A percentile compares a stretch with the other conserved stretches of the same genome.
Conservation (phyloP, 148 eudicot species). For the Bassia scoparia region DNA sequence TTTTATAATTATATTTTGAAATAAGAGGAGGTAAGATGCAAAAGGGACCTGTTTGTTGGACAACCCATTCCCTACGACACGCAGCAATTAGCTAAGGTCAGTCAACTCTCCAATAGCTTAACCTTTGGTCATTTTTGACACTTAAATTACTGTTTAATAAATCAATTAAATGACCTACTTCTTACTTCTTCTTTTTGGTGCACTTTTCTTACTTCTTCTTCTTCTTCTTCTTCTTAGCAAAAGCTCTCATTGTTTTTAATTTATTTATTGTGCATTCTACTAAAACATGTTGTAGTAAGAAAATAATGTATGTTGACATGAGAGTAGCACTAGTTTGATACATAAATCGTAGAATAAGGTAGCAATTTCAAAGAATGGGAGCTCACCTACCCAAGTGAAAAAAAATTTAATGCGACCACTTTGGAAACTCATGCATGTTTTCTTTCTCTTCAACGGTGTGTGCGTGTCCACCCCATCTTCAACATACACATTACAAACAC, state of each 20-base stretch:
- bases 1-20: background rate
- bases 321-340: too few relatives aligned
- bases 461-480: constrained; percentile 4
- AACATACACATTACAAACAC: background rate
- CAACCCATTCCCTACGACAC: constrained; percentile 49
- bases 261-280: too few relatives aligned
- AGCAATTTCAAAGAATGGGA: constrained; percentile 11
- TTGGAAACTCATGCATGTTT: constrained; percentile 3
- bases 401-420: background rate
- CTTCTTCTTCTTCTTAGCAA: too few relatives aligned
- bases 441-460: constrained; percentile 10
- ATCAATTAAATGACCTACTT: background rate
- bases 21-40: background rate
- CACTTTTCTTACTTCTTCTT: too few relatives aligned
- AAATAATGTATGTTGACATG: too few relatives aligned
- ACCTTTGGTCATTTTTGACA: background rate
- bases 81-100: constrained; percentile 25
- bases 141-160: background rate
- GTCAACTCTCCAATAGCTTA: background rate
- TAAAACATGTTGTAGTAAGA: too few relatives aligned
- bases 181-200: too few relatives aligned
- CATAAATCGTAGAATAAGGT: background rate
- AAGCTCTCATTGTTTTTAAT: too few relatives aligned
- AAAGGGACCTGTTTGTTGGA: constrained; percentile 28
- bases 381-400: constrained; percentile 16